Percentiles rank a stretch among this genome's conserved stretches.
Evolutionary conservation across 2,329 filamentous ascomycete genomes (phyloP).

Genomic region (Paecilomyces fulvus): DNA sequence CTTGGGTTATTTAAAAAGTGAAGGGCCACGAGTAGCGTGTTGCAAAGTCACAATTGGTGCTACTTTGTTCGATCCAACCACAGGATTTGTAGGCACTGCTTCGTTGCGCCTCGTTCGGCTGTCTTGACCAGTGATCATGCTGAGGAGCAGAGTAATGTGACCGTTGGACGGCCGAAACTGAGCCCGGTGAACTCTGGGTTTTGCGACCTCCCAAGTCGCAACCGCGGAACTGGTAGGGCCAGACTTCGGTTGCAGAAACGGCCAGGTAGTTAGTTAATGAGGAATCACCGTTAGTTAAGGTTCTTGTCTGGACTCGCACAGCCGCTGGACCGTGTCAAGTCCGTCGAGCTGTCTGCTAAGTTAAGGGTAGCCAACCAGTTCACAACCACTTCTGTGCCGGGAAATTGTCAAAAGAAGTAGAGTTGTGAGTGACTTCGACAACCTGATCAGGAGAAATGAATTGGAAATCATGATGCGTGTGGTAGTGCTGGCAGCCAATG

Average conservation of each 20-base stretch:
- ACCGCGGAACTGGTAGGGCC: neutral
- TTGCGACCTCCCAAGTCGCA: neutral
- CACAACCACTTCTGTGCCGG: too few relatives aligned
- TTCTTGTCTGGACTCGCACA: neutral
- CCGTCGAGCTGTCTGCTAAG: neutral
- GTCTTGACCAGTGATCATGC: neutral
- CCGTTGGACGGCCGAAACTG: neutral
- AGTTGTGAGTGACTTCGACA: too few relatives aligned
- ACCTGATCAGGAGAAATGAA: neutral
- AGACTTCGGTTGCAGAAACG: neutral
- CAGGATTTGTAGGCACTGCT: neutral
- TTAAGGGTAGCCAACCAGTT: neutral
- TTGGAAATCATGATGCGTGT: neutral
- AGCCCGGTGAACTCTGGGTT: neutral
- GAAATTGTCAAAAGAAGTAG: too few relatives aligned
- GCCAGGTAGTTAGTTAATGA: neutral
- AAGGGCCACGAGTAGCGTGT: neutral
- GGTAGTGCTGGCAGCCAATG: neutral
- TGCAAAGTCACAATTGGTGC: neutral
- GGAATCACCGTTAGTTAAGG: neutral
- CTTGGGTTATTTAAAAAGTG: neutral
- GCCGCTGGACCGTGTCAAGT: neutral
- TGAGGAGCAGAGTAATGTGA: neutral
- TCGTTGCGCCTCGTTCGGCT: neutral
- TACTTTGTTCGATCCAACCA: neutral